Conservation (phyloP, 306 rosid species). For the Cotoneaster glaucophyllus region DNA sequence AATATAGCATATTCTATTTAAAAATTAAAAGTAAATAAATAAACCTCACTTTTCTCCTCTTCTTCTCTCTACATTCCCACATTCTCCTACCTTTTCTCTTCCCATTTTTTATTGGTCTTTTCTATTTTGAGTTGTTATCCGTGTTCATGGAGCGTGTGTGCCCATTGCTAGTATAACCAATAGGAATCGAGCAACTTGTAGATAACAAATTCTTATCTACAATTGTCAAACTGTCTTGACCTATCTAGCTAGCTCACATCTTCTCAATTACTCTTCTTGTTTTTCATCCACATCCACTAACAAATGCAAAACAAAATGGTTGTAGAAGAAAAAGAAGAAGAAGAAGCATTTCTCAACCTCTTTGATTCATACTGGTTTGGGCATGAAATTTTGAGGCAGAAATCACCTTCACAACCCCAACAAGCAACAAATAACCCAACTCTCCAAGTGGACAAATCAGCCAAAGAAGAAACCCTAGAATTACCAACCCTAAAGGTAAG, state of each 20-base stretch:
- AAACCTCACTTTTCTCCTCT: no score
- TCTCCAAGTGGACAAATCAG: neutral
- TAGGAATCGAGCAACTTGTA: neutral
- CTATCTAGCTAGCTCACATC: neutral
- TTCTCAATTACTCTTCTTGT: neutral
- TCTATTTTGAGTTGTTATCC: no score
- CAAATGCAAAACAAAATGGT: conserved; percentile 18
- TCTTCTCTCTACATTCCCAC: no score
- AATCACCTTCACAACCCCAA: conserved; percentile 14
- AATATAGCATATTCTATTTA: no score
- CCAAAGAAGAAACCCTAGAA: conserved; percentile 3
- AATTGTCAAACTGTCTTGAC: neutral
- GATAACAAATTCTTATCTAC: neutral
- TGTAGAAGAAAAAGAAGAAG: neutral
- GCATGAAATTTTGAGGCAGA: conserved; percentile 24
- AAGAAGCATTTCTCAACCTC: conserved; percentile 38
- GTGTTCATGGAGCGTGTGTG: no score
- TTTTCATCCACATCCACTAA: neutral
- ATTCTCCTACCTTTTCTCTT: no score
- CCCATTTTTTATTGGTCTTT: no score
- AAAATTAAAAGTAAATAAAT: no score
- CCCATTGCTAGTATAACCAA: no score
- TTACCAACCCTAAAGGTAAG: conserved; percentile 10
- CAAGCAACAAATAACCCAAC: conserved; percentile 2
- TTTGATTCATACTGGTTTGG: conserved; percentile 63